These are phyloP conservation scores for Phaeomoniella chlamydospora DNA, from an alignment of 2,329 filamentous ascomycete species.

Conservation along the genomic window DNA sequence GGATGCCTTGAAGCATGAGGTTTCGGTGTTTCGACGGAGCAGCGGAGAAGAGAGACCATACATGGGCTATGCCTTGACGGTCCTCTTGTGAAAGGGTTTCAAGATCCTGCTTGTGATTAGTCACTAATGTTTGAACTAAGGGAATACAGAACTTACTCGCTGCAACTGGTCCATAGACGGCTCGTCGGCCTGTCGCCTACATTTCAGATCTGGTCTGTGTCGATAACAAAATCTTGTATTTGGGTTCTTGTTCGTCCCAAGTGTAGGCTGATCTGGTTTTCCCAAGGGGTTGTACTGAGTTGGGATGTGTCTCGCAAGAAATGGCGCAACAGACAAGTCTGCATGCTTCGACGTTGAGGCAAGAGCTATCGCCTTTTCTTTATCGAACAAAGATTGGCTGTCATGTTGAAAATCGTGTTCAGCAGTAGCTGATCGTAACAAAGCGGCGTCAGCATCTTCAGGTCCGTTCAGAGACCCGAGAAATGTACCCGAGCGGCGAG, in stretches of 20 bases:
- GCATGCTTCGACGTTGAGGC: conserved; percentile 44
- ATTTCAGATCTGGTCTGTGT: conserved; percentile 57
- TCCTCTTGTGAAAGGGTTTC: conserved; percentile 69
- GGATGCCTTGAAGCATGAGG: conserved; percentile 89
- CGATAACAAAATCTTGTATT: conserved; percentile 86
- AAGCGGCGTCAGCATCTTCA: neutral
- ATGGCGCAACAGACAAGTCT: conserved; percentile 69
- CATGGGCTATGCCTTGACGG: conserved; percentile 89
- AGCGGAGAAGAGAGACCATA: conserved; percentile 95
- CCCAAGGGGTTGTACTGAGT: conserved; percentile 72
- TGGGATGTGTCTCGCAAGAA: conserved; percentile 82
- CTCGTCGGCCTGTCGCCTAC: conserved; percentile 82
- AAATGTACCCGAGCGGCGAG: neutral
- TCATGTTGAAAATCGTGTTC: neutral
- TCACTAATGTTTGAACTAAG: conserved; percentile 3
- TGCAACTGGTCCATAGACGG: conserved; percentile 93
- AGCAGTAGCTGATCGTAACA: neutral
- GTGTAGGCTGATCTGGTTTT: conserved; percentile 6
- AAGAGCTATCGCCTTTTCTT: conserved; percentile 21
- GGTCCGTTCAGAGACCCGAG: neutral
- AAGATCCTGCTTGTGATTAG: conserved; percentile 38
- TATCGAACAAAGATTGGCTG: conserved; percentile 6
- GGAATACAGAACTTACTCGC: conserved; percentile 43
- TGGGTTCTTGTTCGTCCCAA: conserved; percentile 24
- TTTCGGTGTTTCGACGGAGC: conserved; percentile 88